Conservation (phyloP, 768 basidiomycete genomes). For the Tylopilus subfusipes region DNA sequence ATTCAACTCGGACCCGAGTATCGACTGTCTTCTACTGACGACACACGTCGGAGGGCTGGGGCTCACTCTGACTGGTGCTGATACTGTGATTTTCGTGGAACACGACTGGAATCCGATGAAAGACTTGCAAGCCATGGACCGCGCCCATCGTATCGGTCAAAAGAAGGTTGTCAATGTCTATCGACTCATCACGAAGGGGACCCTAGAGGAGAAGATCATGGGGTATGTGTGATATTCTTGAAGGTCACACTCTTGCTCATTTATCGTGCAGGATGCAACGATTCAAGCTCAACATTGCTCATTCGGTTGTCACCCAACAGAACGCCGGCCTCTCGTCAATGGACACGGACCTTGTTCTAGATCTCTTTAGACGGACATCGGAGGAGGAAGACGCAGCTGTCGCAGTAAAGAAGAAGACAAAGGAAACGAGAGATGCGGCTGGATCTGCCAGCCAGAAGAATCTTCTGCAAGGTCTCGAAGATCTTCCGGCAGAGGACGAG, state of each 20-base stretch:
- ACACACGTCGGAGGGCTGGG: slow-evolving; percentile 97
- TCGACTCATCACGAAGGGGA: slow-evolving; percentile 93
- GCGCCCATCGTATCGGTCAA: slow-evolving; percentile 96
- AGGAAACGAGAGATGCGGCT: slow-evolving; percentile 50
- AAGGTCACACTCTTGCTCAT: slow-evolving; percentile 3
- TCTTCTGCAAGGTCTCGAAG: slow-evolving; percentile 84
- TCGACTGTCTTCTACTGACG: slow-evolving; percentile 92
- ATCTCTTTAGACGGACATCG: slow-evolving; percentile 82
- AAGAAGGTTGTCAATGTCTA: slow-evolving; percentile 99
- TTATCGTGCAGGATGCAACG: slow-evolving; percentile 72
- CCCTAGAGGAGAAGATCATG: slow-evolving; percentile 99
- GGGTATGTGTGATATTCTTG: slow-evolving; percentile 55
- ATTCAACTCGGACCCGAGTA: slow-evolving; percentile 96
- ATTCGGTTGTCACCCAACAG: slow-evolving; percentile 95
- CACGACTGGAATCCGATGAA: slow-evolving; percentile 99
- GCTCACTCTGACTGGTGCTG: slow-evolving; percentile 93
- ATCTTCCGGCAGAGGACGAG: slow-evolving; percentile 89
- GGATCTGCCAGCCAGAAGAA: slow-evolving; percentile 75
- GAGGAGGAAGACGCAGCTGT: slow-evolving; percentile 67
- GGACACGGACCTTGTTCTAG: slow-evolving; percentile 96
- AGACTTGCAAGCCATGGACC: slow-evolving; percentile 98
- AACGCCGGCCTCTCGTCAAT: slow-evolving; percentile 91
- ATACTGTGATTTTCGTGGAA: slow-evolving; percentile 99
- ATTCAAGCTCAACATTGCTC: slow-evolving; percentile 98
- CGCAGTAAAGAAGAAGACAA: slow-evolving; percentile 44